Percentiles rank a stretch among this genome's conserved stretches.
phyloP scores from a whole-genome alignment of 2,329 filamentous ascomycete genomes.

The Chaetothyriales sp. region DNA sequence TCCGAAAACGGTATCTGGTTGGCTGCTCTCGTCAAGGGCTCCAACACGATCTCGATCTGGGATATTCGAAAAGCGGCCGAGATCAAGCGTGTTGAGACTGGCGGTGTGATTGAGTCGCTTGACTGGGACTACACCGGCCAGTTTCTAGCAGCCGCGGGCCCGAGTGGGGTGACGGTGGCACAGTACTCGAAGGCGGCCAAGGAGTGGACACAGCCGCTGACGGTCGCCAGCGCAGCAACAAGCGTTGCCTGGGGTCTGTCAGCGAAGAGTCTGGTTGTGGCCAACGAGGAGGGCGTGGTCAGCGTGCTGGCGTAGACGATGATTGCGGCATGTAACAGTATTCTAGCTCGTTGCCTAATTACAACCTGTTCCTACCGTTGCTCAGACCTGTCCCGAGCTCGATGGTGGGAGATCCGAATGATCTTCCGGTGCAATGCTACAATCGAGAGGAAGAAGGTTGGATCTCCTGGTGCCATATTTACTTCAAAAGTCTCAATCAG shows the following conservation, averaged over 20 bases:
- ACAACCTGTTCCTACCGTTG: no score
- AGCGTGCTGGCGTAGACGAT: slow-evolving; percentile 40
- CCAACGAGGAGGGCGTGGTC: slow-evolving; percentile 61
- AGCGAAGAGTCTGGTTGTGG: slow-evolving; percentile 57
- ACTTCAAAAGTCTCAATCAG: no score
- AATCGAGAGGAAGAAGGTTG: no score
- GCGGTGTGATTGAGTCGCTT: slow-evolving; percentile 54
- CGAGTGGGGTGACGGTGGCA: slow-evolving; percentile 69
- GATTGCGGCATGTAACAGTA: no score
- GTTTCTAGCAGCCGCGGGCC: slow-evolving; percentile 69
- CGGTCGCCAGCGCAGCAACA: slow-evolving; percentile 57
- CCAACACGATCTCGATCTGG: slow-evolving; percentile 70
- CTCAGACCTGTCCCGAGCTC: no score
- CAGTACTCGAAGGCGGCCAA: slow-evolving; percentile 79
- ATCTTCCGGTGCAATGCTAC: no score
- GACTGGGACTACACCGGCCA: slow-evolving; percentile 93
- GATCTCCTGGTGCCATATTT: no score
- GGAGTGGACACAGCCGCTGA: slow-evolving; percentile 73
- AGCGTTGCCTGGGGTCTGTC: slow-evolving; percentile 63
- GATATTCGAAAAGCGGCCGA: slow-evolving; percentile 75
- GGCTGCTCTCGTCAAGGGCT: slow-evolving; percentile 62
- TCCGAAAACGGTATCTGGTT: slow-evolving; percentile 97
- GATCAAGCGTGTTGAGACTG: slow-evolving; percentile 74
- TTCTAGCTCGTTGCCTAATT: no score
- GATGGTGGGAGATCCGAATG: no score